Conservation (phyloP, 1,284 basidiomycete species). For the Cryptococcus hybrid region DNA sequence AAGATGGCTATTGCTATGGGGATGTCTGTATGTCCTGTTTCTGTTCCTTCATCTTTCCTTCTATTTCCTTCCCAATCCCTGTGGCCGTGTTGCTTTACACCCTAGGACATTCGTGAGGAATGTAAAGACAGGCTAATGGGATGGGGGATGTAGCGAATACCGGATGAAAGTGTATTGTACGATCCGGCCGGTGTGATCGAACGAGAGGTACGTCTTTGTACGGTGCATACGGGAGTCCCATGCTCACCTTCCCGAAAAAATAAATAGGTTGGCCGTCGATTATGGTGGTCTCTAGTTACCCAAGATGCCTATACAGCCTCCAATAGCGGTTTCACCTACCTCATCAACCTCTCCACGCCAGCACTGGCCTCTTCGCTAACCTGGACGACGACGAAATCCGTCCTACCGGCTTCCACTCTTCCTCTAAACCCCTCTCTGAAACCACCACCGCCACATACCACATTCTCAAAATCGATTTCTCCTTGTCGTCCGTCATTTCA, state of each 20-base stretch:
- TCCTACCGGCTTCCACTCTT: neutral
- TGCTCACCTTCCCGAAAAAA: neutral
- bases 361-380: constrained; percentile 14
- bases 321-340: constrained; percentile 18
- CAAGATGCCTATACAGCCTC: constrained; percentile 23
- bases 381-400: constrained; percentile 19
- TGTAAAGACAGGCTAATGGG: neutral
- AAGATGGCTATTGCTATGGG: constrained; percentile 25
- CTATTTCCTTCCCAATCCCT: neutral
- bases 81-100: too few relatives aligned
- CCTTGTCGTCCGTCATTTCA: constrained; percentile 16
- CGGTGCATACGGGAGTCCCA: neutral
- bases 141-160: constrained; percentile 6
- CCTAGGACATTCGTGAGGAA: too few relatives aligned
- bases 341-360: constrained; percentile 17
- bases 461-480: constrained; percentile 16
- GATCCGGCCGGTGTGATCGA: constrained; percentile 23
- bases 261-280: constrained; percentile 32
- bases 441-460: constrained; percentile 15
- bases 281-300: constrained; percentile 47
- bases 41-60: too few relatives aligned
- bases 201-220: constrained; percentile 19
- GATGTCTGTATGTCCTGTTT: constrained; percentile 12
- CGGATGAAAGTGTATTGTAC: neutral
- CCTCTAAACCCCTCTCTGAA: constrained; percentile 2